These are phyloP conservation scores for Cantharellus anzutake DNA, from an alignment of 768 basidiomycete species.

Conservation along the genomic window DNA sequence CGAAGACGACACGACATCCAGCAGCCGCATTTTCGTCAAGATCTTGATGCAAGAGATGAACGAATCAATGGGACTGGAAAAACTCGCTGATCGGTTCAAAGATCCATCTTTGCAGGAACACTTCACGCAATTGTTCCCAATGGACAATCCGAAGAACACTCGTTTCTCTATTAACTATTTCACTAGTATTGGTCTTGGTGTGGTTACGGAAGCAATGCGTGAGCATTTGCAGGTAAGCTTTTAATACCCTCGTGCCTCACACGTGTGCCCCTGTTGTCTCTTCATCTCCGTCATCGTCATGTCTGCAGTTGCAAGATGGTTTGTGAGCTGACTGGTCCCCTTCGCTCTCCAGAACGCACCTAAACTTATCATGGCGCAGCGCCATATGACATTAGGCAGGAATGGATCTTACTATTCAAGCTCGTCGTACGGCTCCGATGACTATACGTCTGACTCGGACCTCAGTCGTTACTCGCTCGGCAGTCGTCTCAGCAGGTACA, in stretches of 20 bases:
- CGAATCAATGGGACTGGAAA: conserved; percentile 82
- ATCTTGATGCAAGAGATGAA: conserved; percentile 91
- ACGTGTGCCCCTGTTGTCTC: background rate
- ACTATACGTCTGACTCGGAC: conserved; percentile 21
- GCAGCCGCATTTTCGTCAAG: conserved; percentile 92
- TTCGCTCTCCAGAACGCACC: conserved; percentile 62
- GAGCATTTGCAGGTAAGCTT: conserved; percentile 72
- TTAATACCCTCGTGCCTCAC: background rate
- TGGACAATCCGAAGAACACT: conserved; percentile 92
- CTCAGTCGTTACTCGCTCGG: conserved; percentile 20
- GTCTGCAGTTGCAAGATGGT: background rate
- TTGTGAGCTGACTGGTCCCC: conserved; percentile 4
- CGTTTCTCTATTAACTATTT: conserved; percentile 96
- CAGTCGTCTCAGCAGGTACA: conserved; percentile 10
- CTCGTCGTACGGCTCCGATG: conserved; percentile 2
- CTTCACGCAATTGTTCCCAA: conserved; percentile 80
- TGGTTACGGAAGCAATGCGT: conserved; percentile 88
- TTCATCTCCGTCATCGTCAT: background rate
- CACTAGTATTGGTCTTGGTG: conserved; percentile 82
- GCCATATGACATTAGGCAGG: conserved; percentile 59
- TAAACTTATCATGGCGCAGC: conserved; percentile 81
- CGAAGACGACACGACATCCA: conserved; percentile 94
- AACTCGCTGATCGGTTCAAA: conserved; percentile 72
- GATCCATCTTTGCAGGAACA: conserved; percentile 61
- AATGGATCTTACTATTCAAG: conserved; percentile 34